Evolutionary conservation across 441 rosid species (phyloP).

Genomic region (Adansonia gregorii): DNA sequence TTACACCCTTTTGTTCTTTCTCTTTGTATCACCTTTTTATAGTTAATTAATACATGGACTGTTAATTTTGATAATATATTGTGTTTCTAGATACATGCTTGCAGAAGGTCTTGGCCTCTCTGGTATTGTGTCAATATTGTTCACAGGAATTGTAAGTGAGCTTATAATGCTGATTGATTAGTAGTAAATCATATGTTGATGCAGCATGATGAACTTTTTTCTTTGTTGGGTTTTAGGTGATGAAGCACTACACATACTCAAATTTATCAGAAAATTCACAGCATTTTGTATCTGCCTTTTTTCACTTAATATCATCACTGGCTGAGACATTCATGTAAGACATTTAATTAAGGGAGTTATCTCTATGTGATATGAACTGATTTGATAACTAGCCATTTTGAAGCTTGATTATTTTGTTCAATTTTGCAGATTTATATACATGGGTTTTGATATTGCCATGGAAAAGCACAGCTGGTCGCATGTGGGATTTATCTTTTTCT

Average conservation of each 20-base stretch:
- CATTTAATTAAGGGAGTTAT: constrained; percentile 38
- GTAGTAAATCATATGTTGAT: constrained; percentile 25
- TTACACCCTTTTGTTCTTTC: constrained; percentile 10
- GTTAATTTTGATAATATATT: constrained; percentile 12
- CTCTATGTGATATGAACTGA: constrained; percentile 20
- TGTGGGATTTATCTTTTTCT: constrained; percentile 89
- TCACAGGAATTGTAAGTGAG: constrained; percentile 91
- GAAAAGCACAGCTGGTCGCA: constrained; percentile 99
- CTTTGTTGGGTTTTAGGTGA: constrained; percentile 59
- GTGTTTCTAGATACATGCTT: constrained; percentile 83
- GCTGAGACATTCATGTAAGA: constrained; percentile 90
- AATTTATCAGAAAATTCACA: constrained; percentile 95
- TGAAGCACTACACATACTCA: constrained; percentile 95
- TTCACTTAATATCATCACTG: constrained; percentile 92
- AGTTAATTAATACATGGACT: not conserved
- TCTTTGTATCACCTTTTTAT: constrained; percentile 19
- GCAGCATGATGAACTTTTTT: constrained; percentile 28
- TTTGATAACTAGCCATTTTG: constrained; percentile 20
- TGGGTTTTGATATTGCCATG: constrained; percentile 99
- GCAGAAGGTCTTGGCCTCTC: constrained; percentile 99
- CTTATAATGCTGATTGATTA: constrained; percentile 19
- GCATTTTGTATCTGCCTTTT: constrained; percentile 88
- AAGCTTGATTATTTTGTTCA: constrained; percentile 30
- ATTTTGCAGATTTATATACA: constrained; percentile 87
- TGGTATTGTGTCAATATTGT: constrained; percentile 95